Conservation (phyloP, 331 rosid species). For the Malus hybrid region DNA sequence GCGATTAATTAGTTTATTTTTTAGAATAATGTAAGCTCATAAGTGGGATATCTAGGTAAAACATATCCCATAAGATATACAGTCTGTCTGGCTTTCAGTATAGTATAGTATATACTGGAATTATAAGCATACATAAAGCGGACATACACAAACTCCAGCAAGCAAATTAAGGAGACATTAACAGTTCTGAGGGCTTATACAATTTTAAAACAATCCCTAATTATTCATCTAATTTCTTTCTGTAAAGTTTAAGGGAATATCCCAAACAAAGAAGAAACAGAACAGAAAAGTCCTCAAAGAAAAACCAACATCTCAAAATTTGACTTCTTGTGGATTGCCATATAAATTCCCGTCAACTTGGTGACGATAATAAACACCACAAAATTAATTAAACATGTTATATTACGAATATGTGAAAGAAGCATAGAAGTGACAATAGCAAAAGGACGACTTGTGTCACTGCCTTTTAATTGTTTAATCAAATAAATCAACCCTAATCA, state of each 20-base stretch:
- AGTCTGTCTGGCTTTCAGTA: neutral
- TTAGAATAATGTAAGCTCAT: neutral
- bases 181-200: conserved; percentile 2
- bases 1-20: neutral
- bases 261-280: conserved; percentile 44
- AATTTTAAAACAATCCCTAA: neutral
- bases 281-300: conserved; percentile 48
- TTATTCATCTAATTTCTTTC: conserved; percentile 1
- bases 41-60: neutral
- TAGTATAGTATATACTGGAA: neutral
- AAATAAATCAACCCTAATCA: neutral
- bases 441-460: conserved; percentile 54
- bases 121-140: neutral
- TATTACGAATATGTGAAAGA: conserved; percentile 9
- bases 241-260: conserved; percentile 54
- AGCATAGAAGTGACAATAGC: conserved; percentile 48
- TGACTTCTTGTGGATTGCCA: conserved; percentile 25
- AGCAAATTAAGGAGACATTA: conserved; percentile 6
- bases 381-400: neutral
- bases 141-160: conserved; percentile 15
- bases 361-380: conserved; percentile 16
- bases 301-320: conserved; percentile 40
- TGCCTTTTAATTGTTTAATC: conserved; percentile 15
- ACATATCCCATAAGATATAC: neutral
- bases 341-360: conserved; percentile 22